Percentiles rank a stretch among this genome's conserved stretches.
These are phyloP conservation scores for Cyclotella cryptica DNA, from an alignment of 108 stramenopile species.

Conservation along the genomic window DNA sequence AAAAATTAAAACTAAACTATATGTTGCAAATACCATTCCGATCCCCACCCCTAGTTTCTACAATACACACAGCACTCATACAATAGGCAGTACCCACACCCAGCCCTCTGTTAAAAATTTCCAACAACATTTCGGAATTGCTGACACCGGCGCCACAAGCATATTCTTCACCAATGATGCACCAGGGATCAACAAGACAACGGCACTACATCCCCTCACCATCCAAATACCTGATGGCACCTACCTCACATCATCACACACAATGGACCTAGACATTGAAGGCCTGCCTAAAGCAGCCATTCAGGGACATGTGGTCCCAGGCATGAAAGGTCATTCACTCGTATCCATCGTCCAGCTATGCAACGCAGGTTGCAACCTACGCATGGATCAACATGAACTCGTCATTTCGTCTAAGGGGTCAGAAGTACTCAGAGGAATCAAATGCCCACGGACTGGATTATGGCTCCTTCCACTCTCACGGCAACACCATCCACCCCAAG, in stretches of 20 bases:
- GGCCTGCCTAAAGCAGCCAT: no score
- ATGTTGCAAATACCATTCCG: no score
- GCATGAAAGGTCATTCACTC: background rate
- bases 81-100: no score
- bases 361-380: background rate
- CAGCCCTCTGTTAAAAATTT: no score
- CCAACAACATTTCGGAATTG: no score
- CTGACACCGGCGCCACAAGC: no score
- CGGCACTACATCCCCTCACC: background rate
- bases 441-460: background rate
- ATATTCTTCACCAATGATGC: background rate
- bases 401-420: background rate
- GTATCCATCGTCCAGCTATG: background rate
- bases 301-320: background rate
- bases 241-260: no score
- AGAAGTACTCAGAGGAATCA: background rate
- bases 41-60: no score
- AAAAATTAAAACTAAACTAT: no score
- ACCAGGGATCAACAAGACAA: background rate
- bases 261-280: no score
- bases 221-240: background rate
- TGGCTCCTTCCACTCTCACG: background rate
- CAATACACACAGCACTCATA: no score
- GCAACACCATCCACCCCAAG: no score
- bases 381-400: background rate